Percentiles rank a stretch among this genome's conserved stretches.
Evolutionary conservation across 768 basidiomycete genomes (phyloP).

Genomic region (Auricularia heimuer): DNA sequence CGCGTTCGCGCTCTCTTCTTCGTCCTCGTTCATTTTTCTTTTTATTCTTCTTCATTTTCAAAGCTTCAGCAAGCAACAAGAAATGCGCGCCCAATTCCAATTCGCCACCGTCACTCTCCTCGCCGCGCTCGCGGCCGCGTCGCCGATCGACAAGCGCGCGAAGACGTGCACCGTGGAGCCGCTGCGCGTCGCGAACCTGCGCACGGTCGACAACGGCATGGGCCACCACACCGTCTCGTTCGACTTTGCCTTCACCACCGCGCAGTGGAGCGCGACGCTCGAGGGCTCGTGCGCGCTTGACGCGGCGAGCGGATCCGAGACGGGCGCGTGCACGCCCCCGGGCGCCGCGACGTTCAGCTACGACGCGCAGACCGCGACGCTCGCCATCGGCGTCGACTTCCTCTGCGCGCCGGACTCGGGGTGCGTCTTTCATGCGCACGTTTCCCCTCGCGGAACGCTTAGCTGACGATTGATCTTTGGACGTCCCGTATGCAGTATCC

Average conservation of each 20-base stretch:
- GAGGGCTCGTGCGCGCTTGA: not conserved
- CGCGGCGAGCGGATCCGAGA: not conserved
- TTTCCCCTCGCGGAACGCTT: not conserved
- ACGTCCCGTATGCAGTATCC: not conserved
- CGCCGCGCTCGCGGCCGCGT: not conserved
- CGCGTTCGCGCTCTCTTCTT: not conserved
- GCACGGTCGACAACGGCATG: not conserved
- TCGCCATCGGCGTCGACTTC: not conserved
- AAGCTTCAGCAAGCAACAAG: too few relatives aligned
- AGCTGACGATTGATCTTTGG: too few relatives aligned
- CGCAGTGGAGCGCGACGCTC: not conserved
- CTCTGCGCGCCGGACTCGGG: not conserved
- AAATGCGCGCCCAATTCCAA: too few relatives aligned
- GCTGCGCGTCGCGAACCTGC: not conserved
- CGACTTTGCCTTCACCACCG: not conserved
- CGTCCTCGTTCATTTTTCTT: not conserved
- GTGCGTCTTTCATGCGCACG: not conserved
- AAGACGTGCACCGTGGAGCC: not conserved
- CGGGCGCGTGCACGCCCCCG: not conserved
- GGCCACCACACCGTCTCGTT: not conserved
- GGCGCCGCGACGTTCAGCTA: not conserved
- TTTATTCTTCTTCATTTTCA: too few relatives aligned
- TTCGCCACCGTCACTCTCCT: not conserved
- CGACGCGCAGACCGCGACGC: not conserved
- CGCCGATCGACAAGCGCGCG: not conserved